Base-by-base conservation (phyloP, 345 rosid genomes). In the Brassica juncea region DNA sequence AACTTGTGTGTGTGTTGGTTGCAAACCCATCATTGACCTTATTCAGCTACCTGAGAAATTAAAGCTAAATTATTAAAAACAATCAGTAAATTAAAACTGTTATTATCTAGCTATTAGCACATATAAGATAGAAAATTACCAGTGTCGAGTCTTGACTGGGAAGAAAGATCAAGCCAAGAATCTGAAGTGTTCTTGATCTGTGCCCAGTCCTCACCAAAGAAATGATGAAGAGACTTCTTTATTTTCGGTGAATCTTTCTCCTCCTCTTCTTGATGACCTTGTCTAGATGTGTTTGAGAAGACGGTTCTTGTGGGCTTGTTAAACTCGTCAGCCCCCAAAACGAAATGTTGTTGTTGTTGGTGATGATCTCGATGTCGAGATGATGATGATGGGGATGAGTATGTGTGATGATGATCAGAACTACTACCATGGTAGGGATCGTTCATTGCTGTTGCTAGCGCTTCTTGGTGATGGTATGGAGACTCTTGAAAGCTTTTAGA, bases 181-280 rank as follows among this genome's bases (percentile, higher is more conserved):
- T 86, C 89, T 5, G 89, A 75, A 58, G 28, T 74, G 67, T 32
- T 76, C 72, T 81, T 78, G 80, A 81, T 88, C 79, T 86, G 84
- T 4, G 87, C 84, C 85, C 87, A 81, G 73, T 80, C 84, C 5
- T 87, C 87, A 70, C 89, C 94, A 16, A 94, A 88, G 86, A 91
- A 94, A 25, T 90, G 97, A 81, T 91, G 97, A 60, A 91, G 79
- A 64, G 89, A 89, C 82, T 90, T 94, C 68, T 83, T 88, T 8
- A 86, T 76, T 65, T 86, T 88, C 1, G 74, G 34, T 49, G 82
- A 64, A 75, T 80, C 83, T 44, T 78, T 76, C 61, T 88, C 90
- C 4, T 77, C 80, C 61, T 86, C 89, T 39, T 87, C 89, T 75
- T 75, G 72, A 28, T 28, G 31, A 70, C 57, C 83, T 28, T 75